These are phyloP conservation scores for Albifimbria verrucaria DNA, from an alignment of 2,329 filamentous ascomycete genomes.

Conservation along the genomic window DNA sequence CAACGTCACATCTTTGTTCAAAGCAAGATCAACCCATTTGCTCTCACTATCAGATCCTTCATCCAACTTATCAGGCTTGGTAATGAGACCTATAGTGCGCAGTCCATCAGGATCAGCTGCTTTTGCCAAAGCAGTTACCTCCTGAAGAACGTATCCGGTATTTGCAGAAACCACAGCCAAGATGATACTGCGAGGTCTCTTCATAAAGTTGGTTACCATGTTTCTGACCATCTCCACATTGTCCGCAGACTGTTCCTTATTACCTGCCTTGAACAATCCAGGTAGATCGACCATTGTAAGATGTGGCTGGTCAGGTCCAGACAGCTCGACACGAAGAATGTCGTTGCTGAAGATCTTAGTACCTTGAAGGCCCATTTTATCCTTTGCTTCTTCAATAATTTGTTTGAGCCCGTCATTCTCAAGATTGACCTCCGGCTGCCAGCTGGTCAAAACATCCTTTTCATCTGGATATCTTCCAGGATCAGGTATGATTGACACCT, in stretches of 20 bases:
- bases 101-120: background rate
- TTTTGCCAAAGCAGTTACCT: background rate
- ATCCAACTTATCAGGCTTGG: constrained; percentile 11
- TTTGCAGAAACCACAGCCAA: constrained; percentile 39
- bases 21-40: constrained; percentile 4
- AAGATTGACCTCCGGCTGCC: background rate
- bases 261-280: constrained; percentile 43
- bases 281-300: constrained; percentile 54
- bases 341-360: constrained; percentile 49
- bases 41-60: constrained; percentile 6
- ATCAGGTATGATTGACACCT: constrained; percentile 16
- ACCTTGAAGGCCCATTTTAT: constrained; percentile 9
- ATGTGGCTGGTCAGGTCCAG: constrained; percentile 40
- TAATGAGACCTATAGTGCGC: constrained; percentile 13
- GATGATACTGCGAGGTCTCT: constrained; percentile 38
- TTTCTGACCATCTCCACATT: constrained; percentile 29
- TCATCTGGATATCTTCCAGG: constrained; percentile 4
- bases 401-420: background rate
- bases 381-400: constrained; percentile 8
- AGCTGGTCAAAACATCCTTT: background rate
- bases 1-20: constrained; percentile 8
- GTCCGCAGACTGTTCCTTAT: constrained; percentile 27
- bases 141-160: constrained; percentile 26
- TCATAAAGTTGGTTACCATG: constrained; percentile 39
- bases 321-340: constrained; percentile 36